Evolutionary conservation across 495 filamentous ascomycete genomes (phyloP), one percentile per base, ranked within the genome.

Genomic region (Podospora fimiseda): DNA sequence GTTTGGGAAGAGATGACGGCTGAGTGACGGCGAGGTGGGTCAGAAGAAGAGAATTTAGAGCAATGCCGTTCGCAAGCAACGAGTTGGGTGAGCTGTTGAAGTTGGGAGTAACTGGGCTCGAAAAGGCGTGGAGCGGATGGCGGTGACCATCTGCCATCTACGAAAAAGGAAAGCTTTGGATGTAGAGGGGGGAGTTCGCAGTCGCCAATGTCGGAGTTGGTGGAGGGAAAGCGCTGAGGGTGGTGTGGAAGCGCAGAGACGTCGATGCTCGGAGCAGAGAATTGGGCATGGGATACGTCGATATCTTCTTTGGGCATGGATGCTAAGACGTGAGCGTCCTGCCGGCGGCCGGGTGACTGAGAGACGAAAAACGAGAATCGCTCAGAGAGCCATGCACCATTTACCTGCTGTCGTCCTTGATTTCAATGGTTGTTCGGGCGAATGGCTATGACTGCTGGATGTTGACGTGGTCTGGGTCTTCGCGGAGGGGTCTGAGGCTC

Each of bases 61-160:
- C 53, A 18, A 63, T 47, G 16, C 51, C 59, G 60, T 58, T 62
- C 39, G 64, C 55, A 36, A 61, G 51, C 16, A 53, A 55, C 20
- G 53, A 62, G 61, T 45, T 58, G 33, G 62, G 55, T 5, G 27
- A 11, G 27, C 11, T 33, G 54, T 50, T 50, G 54, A 61, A 60
- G 42, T 60, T 62, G 9, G 60, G 18, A 23, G 61, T 43, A 36
- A 65, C 50, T 48, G 61, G 56, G 56, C 58, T 68, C 51, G 59
- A 43, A 46, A 60, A 61, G 45, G 82, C 71, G 78, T 85, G 80
- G 73, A 82, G 80, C 78, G 83, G 59, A 59, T 66, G 86, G 71
- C 83, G 82, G 76, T 85, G 82, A 84, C 82, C 86, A 88, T 90
- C 86, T 81, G 87, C 86, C 86, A 90, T 90, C 79, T 82, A 85